Evolutionary conservation across 768 basidiomycete genomes (phyloP).

Genomic region (Mycena epipterygia): DNA sequence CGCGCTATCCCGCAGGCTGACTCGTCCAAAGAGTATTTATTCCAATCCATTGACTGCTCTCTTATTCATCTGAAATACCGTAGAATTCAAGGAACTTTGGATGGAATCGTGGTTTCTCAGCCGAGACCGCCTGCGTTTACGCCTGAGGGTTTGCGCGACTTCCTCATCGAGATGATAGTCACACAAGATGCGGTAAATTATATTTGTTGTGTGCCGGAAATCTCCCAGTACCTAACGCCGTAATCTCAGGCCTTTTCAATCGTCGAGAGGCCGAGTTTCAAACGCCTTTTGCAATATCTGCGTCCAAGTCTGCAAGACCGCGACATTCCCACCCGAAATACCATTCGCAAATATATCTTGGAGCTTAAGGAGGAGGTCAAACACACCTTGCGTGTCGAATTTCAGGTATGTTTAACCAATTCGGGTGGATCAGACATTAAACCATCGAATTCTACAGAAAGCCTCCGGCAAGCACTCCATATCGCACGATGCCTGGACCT

Average conservation of each 20-base stretch:
- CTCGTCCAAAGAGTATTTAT: not conserved
- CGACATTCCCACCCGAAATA: not conserved
- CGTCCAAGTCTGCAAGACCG: not conserved
- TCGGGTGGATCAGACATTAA: not conserved
- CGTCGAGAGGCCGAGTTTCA: not conserved
- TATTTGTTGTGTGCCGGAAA: too few relatives aligned
- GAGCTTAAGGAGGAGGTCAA: not conserved
- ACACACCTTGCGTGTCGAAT: not conserved
- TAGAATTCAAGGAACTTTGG: constrained; percentile 4
- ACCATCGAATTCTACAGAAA: constrained; percentile 12
- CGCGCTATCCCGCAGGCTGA: not conserved
- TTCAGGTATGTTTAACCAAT: not conserved
- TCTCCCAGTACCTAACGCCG: not conserved
- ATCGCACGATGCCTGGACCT: constrained; percentile 38
- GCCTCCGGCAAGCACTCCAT: too few relatives aligned
- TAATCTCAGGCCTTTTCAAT: not conserved
- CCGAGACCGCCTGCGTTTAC: not conserved
- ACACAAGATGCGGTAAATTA: not conserved
- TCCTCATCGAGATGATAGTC: not conserved
- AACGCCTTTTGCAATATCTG: not conserved
- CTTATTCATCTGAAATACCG: not conserved
- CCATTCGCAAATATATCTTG: not conserved
- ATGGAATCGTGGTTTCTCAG: not conserved
- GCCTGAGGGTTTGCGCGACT: not conserved
- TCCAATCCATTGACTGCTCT: not conserved